A percentile compares a stretch with the other conserved stretches of the same genome.
phyloP scores from a whole-genome alignment of 768 basidiomycete genomes.

The Tylopilus rubrobrunneus region DNA sequence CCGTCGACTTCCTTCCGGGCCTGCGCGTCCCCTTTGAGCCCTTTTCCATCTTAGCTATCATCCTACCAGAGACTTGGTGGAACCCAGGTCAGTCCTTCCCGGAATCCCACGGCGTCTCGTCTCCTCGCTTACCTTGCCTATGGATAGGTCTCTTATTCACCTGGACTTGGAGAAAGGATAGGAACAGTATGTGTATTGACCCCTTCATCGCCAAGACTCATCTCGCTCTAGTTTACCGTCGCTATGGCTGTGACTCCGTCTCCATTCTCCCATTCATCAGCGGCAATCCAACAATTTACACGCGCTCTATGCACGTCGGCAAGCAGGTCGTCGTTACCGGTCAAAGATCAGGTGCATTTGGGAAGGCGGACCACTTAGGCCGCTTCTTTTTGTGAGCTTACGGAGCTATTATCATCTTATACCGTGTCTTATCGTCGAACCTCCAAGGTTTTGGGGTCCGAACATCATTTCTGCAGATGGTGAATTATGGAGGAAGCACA shows the following conservation, averaged over 20 bases:
- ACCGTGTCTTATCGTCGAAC: background rate
- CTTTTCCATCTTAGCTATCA: slow-evolving; percentile 2
- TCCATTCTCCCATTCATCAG: slow-evolving; percentile 20
- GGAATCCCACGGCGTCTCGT: background rate
- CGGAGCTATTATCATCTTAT: background rate
- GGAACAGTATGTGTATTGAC: slow-evolving; percentile 6
- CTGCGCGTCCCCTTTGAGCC: slow-evolving; percentile 21
- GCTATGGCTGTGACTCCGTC: slow-evolving; percentile 18
- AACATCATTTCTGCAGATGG: slow-evolving; percentile 14
- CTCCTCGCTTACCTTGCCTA: background rate
- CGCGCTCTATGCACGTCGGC: slow-evolving; percentile 19
- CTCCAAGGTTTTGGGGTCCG: slow-evolving; percentile 16
- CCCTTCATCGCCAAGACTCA: background rate
- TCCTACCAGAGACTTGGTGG: slow-evolving; percentile 19
- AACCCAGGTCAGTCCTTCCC: slow-evolving; percentile 13
- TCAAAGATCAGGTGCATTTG: slow-evolving; percentile 19
- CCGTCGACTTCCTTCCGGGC: slow-evolving; percentile 16
- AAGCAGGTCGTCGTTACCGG: slow-evolving; percentile 18
- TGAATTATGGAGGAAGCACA: slow-evolving; percentile 19
- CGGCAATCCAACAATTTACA: slow-evolving; percentile 18
- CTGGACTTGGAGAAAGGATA: slow-evolving; percentile 24
- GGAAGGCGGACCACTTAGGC: slow-evolving; percentile 11
- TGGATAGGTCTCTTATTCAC: slow-evolving; percentile 13
- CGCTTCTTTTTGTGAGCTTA: slow-evolving; percentile 17
- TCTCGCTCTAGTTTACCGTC: slow-evolving; percentile 15